These are phyloP conservation scores for Daldinia decipiens DNA, from an alignment of 495 filamentous ascomycete species.

Conservation along the genomic window DNA sequence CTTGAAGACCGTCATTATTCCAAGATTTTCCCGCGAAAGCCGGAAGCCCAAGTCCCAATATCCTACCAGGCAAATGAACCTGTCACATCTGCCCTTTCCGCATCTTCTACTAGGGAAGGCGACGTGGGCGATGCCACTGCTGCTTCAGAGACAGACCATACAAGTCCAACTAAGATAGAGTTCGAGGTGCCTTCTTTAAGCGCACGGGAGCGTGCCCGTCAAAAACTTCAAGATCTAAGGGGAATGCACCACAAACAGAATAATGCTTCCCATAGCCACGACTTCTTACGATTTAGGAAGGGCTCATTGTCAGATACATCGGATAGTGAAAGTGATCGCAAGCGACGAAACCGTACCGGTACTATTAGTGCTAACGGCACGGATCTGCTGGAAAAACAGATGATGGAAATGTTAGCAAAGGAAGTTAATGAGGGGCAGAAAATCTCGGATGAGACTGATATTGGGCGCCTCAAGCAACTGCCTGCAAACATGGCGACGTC, in stretches of 20 bases:
- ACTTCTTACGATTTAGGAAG: conserved; percentile 52
- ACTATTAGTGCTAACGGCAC: conserved; percentile 56
- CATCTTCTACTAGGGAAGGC: conserved; percentile 21
- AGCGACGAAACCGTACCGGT: conserved; percentile 49
- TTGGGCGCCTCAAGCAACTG: conserved; percentile 46
- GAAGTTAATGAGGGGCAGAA: conserved; percentile 57
- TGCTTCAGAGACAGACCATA: conserved; percentile 41
- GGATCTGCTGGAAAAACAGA: conserved; percentile 72
- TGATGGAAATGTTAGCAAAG: conserved; percentile 70
- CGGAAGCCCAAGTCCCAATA: conserved; percentile 34
- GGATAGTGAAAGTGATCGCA: conserved; percentile 57
- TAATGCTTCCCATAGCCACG: conserved; percentile 52
- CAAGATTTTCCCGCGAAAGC: conserved; percentile 68
- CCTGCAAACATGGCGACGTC: conserved; percentile 46
- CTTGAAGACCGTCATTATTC: conserved; percentile 79
- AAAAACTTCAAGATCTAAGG: conserved; percentile 56
- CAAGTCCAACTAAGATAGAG: conserved; percentile 45
- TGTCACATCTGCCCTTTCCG: conserved; percentile 9
- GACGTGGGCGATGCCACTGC: conserved; percentile 26
- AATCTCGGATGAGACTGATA: conserved; percentile 45
- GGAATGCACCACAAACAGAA: conserved; percentile 59
- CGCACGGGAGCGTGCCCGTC: conserved; percentile 57
- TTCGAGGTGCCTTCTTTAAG: conserved; percentile 44
- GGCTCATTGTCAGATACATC: conserved; percentile 59
- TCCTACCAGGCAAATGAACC: conserved; percentile 31